A percentile compares a stretch with the other conserved stretches of the same genome.
These are phyloP conservation scores for Aspergillus flavus DNA, from an alignment of 2,329 filamentous ascomycete genomes.

Conservation along the genomic window DNA sequence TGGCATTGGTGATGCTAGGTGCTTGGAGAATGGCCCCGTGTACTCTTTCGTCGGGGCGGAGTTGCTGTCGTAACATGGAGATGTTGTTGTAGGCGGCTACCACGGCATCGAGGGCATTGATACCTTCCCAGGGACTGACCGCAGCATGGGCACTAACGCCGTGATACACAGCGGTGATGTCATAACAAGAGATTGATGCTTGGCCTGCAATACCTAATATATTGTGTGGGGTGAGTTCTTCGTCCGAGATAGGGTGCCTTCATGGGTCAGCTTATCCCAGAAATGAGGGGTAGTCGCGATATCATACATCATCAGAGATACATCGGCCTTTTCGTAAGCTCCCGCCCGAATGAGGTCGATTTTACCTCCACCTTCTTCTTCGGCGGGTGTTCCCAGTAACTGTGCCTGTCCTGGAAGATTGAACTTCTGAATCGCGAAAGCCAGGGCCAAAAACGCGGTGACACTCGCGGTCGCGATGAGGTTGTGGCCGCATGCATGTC, in stretches of 20 bases:
- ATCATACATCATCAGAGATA: constrained; percentile 13
- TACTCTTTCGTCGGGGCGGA: constrained; percentile 52
- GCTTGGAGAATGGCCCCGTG: constrained; percentile 53
- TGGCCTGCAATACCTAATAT: neutral
- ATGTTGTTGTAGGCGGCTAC: constrained; percentile 47
- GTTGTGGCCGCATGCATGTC: constrained; percentile 30
- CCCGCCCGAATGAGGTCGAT: constrained; percentile 3
- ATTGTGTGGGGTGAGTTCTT: neutral
- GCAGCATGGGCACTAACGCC: constrained; percentile 58
- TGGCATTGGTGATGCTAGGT: constrained; percentile 49
- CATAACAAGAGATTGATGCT: neutral
- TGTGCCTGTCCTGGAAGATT: constrained; percentile 9
- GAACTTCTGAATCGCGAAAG: constrained; percentile 10
- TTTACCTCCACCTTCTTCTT: constrained; percentile 24
- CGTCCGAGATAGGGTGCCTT: constrained; percentile 1
- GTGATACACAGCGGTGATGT: constrained; percentile 37
- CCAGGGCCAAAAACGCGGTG: constrained; percentile 16
- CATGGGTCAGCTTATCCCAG: neutral
- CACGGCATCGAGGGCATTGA: constrained; percentile 60
- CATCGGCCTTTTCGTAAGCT: constrained; percentile 14
- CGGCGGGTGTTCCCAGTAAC: constrained; percentile 21
- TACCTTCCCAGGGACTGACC: constrained; percentile 56
- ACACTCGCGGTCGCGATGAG: constrained; percentile 23
- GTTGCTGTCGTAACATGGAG: constrained; percentile 57
- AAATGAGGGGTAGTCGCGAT: neutral